Base-by-base conservation (phyloP, 352 stramenopile species). In the Pythium volutum region DNA sequence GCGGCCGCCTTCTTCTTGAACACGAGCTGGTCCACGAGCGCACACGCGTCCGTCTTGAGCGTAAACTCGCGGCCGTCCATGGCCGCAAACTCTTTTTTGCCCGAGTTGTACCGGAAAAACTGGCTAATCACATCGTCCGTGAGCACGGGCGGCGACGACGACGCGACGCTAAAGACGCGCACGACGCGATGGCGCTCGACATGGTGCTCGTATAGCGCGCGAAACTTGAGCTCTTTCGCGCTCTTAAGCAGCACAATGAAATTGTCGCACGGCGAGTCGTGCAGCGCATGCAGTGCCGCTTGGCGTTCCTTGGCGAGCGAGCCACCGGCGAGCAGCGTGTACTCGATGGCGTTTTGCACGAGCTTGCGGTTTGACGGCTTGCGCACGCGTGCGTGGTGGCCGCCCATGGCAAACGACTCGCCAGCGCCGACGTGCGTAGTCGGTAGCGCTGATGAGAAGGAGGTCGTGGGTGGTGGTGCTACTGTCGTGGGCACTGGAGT, bases 51-150 rank as follows among this genome's bases (percentile, higher is more conserved):
- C 1, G 82, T 93, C 43, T 77, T 85, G 26, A 89, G 71, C 1
- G 82, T 93, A 57, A 93, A 92, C 0, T 74, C 78, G 2, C 82
- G 69, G 18, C 79, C 84, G 20, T 87, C 72, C 10, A 92, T 77
- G 0, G 82, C 55, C 10, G 79, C 43, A 22, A 93, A 92, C 49
- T 84, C 77, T 52, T 92, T 93, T 42, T 92, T 93, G 25, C 80
- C 82, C 12, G 82, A 91, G 47, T 88, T 93, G 71, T 93, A 92
- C 50, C 85, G 86, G 62, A 92, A 93, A 46, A 92, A 90, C 66
- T 91, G 82, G 11, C 71, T 75, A 29, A 91, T 79, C 16, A 69
- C 52, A 6, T 74, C 72, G 10, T 55, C 14, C 16, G 70, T 67
- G 25, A 85, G 76, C 12, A 69, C 47, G 16, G 57, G 58, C 0